Base-by-base conservation (phyloP, 805 yeast species). In the Wickerhamiella galacta region DNA sequence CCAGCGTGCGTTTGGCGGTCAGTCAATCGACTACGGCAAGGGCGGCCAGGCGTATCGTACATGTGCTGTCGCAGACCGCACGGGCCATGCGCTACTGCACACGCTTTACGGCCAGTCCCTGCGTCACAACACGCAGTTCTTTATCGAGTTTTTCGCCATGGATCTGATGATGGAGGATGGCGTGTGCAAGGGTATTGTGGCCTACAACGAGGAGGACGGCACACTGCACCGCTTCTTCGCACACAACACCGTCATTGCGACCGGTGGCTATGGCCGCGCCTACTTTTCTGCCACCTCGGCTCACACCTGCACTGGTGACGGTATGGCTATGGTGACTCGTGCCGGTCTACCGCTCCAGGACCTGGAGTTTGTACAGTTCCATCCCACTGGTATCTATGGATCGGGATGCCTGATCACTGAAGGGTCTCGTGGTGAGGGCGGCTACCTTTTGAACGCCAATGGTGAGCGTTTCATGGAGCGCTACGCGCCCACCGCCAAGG, bases 401-500 rank as follows among this genome's bases (percentile, higher is more conserved):
- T 82, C 96, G 25, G 98, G 98, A 44, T 90, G 96, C 68, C 66
- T 87, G 66, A 90, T 90, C 58, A 90, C 98, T 36, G 98, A 90
- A 64, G 98, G 98, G 66, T 93, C 95, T 46, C 79, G 98, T 69
- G 98, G 98, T 71, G 98, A 90, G 68, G 98, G 98, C 73, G 98
- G 98, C 44, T 90, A 72, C 71, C 68, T 87, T 58, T 69, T 87
- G 43, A 87, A 87, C 71, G 72, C 83, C 46, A 93, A 90, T 64
- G 98, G 98, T 70, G 98, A 87, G 67, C 76, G 98, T 61, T 87
- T 87, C 61, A 87, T 87, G 98, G 98, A 87, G 68, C 77, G 98
- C 62, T 87, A 87, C 56, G 98, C 98, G 37, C 98, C 98, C 45
- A 78, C 85, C 34, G 96, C 96, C 46, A 90, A 87, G 68, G 98